Conservation (phyloP, 192 early-diverging fungal species). For the Umbelopsis ramanniana region DNA sequence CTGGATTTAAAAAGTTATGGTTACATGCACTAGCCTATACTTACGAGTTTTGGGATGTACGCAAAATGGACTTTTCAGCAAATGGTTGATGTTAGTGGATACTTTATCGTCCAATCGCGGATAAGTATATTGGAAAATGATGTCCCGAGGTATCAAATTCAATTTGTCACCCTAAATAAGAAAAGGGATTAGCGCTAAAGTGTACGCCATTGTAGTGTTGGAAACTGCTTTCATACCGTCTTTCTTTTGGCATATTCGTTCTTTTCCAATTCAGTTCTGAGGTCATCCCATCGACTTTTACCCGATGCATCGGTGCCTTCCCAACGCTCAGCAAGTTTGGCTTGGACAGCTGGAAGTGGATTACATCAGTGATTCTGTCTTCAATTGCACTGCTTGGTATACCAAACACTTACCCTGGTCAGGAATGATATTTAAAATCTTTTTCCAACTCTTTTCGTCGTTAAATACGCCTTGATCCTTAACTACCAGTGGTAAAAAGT, state of each 20-base stretch:
- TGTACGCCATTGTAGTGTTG: background rate
- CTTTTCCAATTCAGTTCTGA: conserved; percentile 36
- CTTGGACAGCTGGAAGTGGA: conserved; percentile 30
- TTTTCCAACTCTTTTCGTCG: conserved; percentile 66
- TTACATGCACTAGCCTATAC: background rate
- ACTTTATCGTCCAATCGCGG: conserved; percentile 95
- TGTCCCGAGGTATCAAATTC: conserved; percentile 59
- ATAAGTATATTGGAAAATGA: conserved; percentile 90
- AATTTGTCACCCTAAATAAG: conserved; percentile 1
- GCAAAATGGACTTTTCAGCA: conserved; percentile 97
- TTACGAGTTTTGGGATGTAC: conserved; percentile 94
- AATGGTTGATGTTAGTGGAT: conserved; percentile 86
- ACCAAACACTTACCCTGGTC: conserved; percentile 63
- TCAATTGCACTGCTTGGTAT: background rate
- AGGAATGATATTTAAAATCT: conserved; percentile 76
- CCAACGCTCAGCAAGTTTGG: conserved; percentile 48
- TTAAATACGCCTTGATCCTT: conserved; percentile 74
- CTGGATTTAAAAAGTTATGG: background rate
- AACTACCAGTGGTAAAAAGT: conserved; percentile 78
- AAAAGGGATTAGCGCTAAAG: background rate
- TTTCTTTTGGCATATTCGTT: conserved; percentile 13
- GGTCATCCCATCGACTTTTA: conserved; percentile 50
- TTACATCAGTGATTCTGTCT: background rate
- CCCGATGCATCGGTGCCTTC: conserved; percentile 29
- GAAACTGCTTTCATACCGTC: background rate